These are phyloP conservation scores for Raffaelea arxii DNA, from an alignment of 2,329 filamentous ascomycete genomes.

Conservation along the genomic window DNA sequence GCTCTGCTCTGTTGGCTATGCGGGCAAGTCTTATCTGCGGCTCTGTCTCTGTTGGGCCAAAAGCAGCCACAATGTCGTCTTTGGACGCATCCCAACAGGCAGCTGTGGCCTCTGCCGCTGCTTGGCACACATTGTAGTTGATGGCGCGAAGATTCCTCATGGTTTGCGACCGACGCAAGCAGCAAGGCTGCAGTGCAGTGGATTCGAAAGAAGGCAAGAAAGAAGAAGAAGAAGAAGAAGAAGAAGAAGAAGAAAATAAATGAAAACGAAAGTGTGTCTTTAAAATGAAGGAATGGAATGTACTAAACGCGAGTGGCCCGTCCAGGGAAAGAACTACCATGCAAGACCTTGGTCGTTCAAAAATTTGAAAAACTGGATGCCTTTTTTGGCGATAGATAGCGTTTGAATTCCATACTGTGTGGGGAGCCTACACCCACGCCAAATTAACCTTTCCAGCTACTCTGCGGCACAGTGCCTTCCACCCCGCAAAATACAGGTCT, in stretches of 20 bases:
- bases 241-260: too few species aligned
- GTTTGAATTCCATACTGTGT: conserved; percentile 6
- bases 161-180: too few species aligned
- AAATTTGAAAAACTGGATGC: conserved; percentile 6
- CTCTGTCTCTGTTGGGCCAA: conserved; percentile 66
- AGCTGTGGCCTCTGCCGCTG: conserved; percentile 56
- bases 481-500: conserved; percentile 3
- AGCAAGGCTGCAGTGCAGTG: too few species aligned
- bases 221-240: too few species aligned
- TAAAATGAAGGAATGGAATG: too few species aligned
- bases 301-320: too few species aligned
- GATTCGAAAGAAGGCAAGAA: too few species aligned
- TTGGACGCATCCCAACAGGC: conserved; percentile 77
- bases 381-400: conserved; percentile 5
- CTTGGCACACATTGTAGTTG: conserved; percentile 55
- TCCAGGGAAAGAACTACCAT: conserved; percentile 1
- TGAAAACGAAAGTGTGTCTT: too few species aligned
- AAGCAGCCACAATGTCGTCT: conserved; percentile 70
- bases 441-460: background rate
- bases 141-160: conserved; percentile 89
- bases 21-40: conserved; percentile 63
- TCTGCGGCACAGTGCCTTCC: background rate
- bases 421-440: too few species aligned
- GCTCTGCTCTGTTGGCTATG: conserved; percentile 23
- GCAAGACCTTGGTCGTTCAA: too few species aligned